Percentiles rank a stretch among this genome's conserved stretches.
Evolutionary conservation across 2,329 filamentous ascomycete species (phyloP).

Genomic region (Cladosporium sp.): DNA sequence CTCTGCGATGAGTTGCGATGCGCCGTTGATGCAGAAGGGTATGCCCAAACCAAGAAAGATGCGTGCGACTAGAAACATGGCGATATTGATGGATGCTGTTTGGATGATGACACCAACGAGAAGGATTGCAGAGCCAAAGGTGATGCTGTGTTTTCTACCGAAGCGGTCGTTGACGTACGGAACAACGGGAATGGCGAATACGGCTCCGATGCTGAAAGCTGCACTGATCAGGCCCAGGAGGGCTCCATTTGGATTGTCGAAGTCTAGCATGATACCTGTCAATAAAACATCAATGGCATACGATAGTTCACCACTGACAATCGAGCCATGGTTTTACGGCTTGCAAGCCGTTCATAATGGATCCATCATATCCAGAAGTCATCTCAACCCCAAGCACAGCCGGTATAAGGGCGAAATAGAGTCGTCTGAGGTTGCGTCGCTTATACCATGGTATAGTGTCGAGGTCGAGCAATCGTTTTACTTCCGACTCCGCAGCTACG

Average conservation of each 20-base stretch:
- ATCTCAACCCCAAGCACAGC: constrained; percentile 16
- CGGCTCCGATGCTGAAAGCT: constrained; percentile 4
- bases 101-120: constrained; percentile 39
- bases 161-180: constrained; percentile 26
- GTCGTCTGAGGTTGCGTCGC: constrained; percentile 12
- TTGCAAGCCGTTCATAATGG: constrained; percentile 11
- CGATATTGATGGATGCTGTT: constrained; percentile 34
- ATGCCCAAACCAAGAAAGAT: constrained; percentile 36
- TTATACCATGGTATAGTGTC: constrained; percentile 17
- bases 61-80: constrained; percentile 39
- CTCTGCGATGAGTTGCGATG: constrained; percentile 8
- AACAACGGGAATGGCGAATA: constrained; percentile 1
- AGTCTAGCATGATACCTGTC: not conserved
- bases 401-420: constrained; percentile 15
- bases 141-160: constrained; percentile 36
- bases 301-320: not conserved
- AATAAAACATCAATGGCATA: no score
- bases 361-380: constrained; percentile 15
- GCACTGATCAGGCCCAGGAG: constrained; percentile 9
- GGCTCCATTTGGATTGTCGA: constrained; percentile 8
- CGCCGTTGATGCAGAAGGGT: constrained; percentile 13
- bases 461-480: constrained; percentile 15
- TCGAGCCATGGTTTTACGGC: constrained; percentile 12
- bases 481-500: constrained; percentile 17
- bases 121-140: constrained; percentile 34